A percentile compares a stretch with the other conserved stretches of the same genome.
phyloP scores from a whole-genome alignment of 164 flowering plant species.

The Aristolochia fimbriata region DNA sequence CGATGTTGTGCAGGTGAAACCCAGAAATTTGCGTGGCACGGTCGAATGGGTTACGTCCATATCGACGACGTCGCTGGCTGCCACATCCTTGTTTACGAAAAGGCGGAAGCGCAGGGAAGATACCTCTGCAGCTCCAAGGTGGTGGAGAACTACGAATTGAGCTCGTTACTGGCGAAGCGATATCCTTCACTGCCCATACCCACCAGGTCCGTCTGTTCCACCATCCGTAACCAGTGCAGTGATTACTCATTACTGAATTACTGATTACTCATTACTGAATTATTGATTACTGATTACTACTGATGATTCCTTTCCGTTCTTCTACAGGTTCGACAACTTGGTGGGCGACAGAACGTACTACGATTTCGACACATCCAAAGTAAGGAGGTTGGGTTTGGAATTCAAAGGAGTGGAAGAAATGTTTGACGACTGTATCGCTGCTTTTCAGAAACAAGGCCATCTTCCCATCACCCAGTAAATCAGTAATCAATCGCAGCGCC shows the following conservation, averaged over 20 bases:
- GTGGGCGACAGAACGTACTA: slow-evolving; percentile 25
- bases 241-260: neutral
- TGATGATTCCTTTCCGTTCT: neutral
- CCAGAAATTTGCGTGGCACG: slow-evolving; percentile 52
- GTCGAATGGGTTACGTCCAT: slow-evolving; percentile 92
- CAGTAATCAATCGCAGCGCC: too few species aligned
- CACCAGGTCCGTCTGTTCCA: slow-evolving; percentile 25
- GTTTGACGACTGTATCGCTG: slow-evolving; percentile 79
- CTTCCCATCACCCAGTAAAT: neutral
- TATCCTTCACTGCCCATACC: slow-evolving; percentile 63
- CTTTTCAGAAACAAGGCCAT: slow-evolving; percentile 55
- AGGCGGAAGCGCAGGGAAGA: slow-evolving; percentile 46
- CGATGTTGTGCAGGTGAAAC: slow-evolving; percentile 53
- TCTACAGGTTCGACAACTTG: slow-evolving; percentile 5
- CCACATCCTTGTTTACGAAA: slow-evolving; percentile 73
- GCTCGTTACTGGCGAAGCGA: slow-evolving; percentile 29
- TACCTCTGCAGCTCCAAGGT: slow-evolving; percentile 66
- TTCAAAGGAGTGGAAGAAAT: slow-evolving; percentile 69
- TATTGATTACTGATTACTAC: too few species aligned
- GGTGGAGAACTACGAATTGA: slow-evolving; percentile 48
- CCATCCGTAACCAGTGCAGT: neutral
- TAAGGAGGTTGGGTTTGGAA: slow-evolving; percentile 54
- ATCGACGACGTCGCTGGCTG: slow-evolving; percentile 80
- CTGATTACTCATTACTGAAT: neutral
- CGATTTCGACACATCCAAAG: slow-evolving; percentile 53